phyloP scores from a whole-genome alignment of 2,329 filamentous ascomycete species.

The Talaromyces sp. region DNA sequence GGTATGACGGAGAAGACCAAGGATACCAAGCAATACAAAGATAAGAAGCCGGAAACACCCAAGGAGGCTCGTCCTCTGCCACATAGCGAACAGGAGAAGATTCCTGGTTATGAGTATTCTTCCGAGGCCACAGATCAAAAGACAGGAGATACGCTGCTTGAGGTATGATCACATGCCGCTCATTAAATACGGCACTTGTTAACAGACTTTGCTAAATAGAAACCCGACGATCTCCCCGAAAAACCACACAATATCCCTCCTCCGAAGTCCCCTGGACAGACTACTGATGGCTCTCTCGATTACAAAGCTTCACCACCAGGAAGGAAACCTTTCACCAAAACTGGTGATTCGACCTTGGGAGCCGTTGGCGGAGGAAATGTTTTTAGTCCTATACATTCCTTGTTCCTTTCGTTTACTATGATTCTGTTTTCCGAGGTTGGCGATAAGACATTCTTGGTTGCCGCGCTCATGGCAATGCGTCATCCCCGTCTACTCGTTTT shows the following conservation, averaged over 20 bases:
- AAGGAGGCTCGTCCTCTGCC: conserved; percentile 82
- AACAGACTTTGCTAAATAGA: conserved; percentile 53
- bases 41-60: conserved; percentile 77
- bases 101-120: conserved; percentile 43
- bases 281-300: conserved; percentile 36
- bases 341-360: conserved; percentile 28
- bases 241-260: conserved; percentile 71
- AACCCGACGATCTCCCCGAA: conserved; percentile 76
- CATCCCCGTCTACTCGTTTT: conserved; percentile 92
- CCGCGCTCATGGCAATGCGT: conserved; percentile 98
- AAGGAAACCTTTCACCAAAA: conserved; percentile 24
- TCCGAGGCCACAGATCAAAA: conserved; percentile 43
- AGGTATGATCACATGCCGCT: conserved; percentile 49
- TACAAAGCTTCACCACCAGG: conserved; percentile 33
- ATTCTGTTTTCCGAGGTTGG: conserved; percentile 95
- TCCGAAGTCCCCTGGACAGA: conserved; percentile 58
- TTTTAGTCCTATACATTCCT: conserved; percentile 82
- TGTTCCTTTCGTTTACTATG: conserved; percentile 90
- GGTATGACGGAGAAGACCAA: conserved; percentile 87
- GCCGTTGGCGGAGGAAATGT: conserved; percentile 41
- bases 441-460: conserved; percentile 97
- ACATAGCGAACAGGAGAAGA: conserved; percentile 74
- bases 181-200: neutral
- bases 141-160: conserved; percentile 46
- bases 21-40: conserved; percentile 65